Base-by-base conservation (phyloP, 352 stramenopile species). In the Aphanomyces stellatus region DNA sequence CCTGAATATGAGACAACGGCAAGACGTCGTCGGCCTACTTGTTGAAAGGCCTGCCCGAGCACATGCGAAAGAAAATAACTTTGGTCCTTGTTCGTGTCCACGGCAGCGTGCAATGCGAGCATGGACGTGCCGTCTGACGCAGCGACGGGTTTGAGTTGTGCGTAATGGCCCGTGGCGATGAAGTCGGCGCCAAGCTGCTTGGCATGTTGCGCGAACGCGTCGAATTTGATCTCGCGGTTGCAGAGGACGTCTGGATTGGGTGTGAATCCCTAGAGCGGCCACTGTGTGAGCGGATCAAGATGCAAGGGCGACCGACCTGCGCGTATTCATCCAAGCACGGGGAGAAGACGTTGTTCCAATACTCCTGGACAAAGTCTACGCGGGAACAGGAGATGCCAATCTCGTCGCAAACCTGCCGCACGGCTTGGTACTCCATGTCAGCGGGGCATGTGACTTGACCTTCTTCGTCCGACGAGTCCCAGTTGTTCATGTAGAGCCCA, bases 401-500 rank as follows among this genome's bases (percentile, higher is more conserved):
- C 43, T 97, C 87, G 42, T 88, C 25, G 37, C 95, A 97, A 19
- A 99, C 96, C 22, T 80, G 77, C 51, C 97, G 72, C 4, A 97
- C 95, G 69, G 99, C 92, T 40, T 93, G 76, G 65, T 90, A 96
- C 71, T 99, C 96, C 48, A 86, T 77, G 59, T 96, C 97, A 65
- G 82, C 76, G 49, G 87, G 88, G 71, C 87, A 98, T 1, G 80
- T 85, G 7, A 79, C 80, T 53, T 78, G 66, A 10, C 88, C 91
- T 40, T 92, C 79, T 74, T 99, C 96, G 59, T 98, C 93, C 24
- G 86, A 88, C 22, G 81, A 66, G 77, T 99, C 97, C 97, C 97
- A 99, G 77, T 99, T 99, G 70, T 96, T 96, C 97, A 99, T 99
- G 77, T 98, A 98, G 42, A 99, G 83, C n/a, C 95, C 97, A 19